A percentile compares a stretch with the other conserved stretches of the same genome.
phyloP scores from a whole-genome alignment of 768 basidiomycete species.

The Xerocomus potaroensis region DNA sequence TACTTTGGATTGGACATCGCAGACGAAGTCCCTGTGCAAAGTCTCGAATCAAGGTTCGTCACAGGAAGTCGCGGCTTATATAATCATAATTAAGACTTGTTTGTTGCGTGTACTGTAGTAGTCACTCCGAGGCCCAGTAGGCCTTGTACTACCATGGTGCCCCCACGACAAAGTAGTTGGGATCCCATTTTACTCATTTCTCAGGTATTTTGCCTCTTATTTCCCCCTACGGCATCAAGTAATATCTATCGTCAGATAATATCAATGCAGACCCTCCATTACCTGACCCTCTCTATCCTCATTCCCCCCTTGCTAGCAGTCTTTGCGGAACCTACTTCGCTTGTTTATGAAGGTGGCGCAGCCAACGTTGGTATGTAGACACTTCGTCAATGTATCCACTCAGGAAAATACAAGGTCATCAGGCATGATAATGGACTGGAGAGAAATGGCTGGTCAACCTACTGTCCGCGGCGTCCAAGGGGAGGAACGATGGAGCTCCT shows the following conservation, averaged over 20 bases:
- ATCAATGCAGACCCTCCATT: constrained; percentile 89
- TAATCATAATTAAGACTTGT: too few species aligned
- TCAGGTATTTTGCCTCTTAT: constrained; percentile 48
- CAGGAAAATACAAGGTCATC: constrained; percentile 5
- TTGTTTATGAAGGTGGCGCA: constrained; percentile 73
- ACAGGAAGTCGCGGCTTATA: constrained; percentile 4
- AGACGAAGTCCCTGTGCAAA: too few species aligned
- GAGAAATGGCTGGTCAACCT: constrained; percentile 84
- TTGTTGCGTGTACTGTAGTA: too few species aligned
- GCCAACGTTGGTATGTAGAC: constrained; percentile 65
- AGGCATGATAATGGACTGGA: constrained; percentile 98
- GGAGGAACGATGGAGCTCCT: constrained; percentile 60
- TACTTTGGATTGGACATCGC: constrained; percentile 29
- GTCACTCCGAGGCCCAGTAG: neutral
- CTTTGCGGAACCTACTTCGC: constrained; percentile 68
- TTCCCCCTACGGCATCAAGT: neutral
- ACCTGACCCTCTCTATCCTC: constrained; percentile 80
- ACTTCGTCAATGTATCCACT: neutral
- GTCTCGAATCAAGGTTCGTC: too few species aligned
- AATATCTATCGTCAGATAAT: constrained; percentile 61
- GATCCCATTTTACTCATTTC: constrained; percentile 86
- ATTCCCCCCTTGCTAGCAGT: constrained; percentile 72
- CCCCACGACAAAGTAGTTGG: constrained; percentile 59
- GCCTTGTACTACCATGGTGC: constrained; percentile 27
- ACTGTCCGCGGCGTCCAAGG: constrained; percentile 67